These are phyloP conservation scores for Trypanosoma melophagium DNA, from an alignment of 208 protist species.

Conservation along the genomic window DNA sequence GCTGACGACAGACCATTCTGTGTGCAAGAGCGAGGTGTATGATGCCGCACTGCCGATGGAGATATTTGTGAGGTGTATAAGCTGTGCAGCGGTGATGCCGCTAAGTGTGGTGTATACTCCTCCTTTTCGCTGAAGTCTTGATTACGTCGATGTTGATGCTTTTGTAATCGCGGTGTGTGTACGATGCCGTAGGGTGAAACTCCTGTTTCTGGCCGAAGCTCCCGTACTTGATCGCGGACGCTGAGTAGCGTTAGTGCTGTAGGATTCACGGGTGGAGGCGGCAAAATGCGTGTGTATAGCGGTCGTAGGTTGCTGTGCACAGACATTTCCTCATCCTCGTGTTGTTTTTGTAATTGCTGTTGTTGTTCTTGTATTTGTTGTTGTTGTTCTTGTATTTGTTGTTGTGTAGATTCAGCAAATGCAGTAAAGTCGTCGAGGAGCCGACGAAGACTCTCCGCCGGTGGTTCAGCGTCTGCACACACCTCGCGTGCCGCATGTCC, in stretches of 20 bases:
- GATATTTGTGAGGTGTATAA: not conserved
- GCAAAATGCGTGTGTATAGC: slow-evolving; percentile 42
- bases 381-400: slow-evolving; percentile 1
- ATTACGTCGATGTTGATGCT: not conserved
- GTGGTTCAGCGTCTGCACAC: not conserved
- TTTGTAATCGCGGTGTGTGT: not conserved
- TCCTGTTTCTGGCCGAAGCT: slow-evolving; percentile 29
- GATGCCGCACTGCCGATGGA: slow-evolving; percentile 1
- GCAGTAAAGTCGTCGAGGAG: slow-evolving; percentile 8
- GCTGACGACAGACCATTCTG: not conserved
- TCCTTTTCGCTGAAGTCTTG: not conserved
- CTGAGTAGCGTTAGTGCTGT: slow-evolving; percentile 45
- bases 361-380: slow-evolving; percentile 6
- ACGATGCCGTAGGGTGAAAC: slow-evolving; percentile 1
- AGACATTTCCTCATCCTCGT: not conserved
- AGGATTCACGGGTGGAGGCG: slow-evolving; percentile 33
- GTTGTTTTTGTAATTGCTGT: not conserved
- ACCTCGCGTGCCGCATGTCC: not conserved
- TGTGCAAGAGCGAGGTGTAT: not conserved
- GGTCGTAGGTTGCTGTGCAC: not conserved
- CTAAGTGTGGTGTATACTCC: not conserved
- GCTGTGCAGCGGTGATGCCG: too few relatives aligned
- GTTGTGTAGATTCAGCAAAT: slow-evolving; percentile 3
- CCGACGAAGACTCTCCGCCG: not conserved
- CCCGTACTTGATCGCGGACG: slow-evolving; percentile 51